Conservation (phyloP, 2,329 filamentous ascomycete species). For the Colletotrichum graminicola region DNA sequence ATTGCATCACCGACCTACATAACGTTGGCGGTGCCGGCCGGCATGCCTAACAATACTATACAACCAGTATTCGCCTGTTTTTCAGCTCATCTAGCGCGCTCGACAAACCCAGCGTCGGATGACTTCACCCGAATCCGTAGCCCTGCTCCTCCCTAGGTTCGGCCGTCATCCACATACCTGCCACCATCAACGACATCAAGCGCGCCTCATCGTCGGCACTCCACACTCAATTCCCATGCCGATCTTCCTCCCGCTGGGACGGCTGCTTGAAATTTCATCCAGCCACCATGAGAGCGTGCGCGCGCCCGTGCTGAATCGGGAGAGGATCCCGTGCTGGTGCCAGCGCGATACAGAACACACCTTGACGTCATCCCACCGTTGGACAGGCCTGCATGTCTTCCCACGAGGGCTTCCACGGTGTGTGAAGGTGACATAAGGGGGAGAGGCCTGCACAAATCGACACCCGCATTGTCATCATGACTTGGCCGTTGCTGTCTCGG, state of each 20-base stretch:
- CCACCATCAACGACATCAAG: not conserved
- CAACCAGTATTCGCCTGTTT: not conserved
- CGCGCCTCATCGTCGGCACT: not conserved
- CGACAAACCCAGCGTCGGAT: not conserved
- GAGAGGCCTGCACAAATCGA: constrained; percentile 1
- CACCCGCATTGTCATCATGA: constrained; percentile 26
- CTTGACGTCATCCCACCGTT: constrained; percentile 33
- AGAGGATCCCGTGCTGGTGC: not conserved
- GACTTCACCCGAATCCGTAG: not conserved
- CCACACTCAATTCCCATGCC: not conserved
- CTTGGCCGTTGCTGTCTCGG: constrained; percentile 13
- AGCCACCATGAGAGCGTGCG: constrained; percentile 7
- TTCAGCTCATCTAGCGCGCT: constrained; percentile 2
- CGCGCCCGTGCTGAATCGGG: constrained; percentile 5
- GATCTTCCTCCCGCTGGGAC: constrained; percentile 20
- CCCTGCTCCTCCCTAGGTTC: too few species aligned
- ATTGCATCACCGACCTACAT: not conserved
- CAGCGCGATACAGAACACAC: constrained; percentile 12
- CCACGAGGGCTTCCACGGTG: not conserved
- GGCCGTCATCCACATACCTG: not conserved
- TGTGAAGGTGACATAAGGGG: not conserved
- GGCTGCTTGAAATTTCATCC: not conserved
- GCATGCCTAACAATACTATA: not conserved
- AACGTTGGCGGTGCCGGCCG: not conserved
- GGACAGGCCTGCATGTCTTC: constrained; percentile 18